These are phyloP conservation scores for Talaromyces atroroseus DNA, from an alignment of 2,329 filamentous ascomycete genomes.

Conservation along the genomic window DNA sequence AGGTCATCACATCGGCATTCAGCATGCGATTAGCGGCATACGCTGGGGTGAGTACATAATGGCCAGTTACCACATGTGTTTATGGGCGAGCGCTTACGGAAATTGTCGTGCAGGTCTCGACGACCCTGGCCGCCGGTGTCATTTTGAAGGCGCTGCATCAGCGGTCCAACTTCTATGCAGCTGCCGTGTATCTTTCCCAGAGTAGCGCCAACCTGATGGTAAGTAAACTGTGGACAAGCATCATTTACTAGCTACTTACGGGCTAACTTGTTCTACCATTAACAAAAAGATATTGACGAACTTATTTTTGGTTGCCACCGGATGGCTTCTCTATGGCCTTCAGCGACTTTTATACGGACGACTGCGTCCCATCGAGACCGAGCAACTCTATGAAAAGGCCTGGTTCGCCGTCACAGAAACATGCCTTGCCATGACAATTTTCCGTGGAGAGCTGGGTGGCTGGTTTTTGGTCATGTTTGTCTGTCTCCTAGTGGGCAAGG, in stretches of 20 bases:
- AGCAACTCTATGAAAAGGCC: constrained; percentile 93
- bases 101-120: constrained; percentile 59
- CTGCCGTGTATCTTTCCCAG: constrained; percentile 92
- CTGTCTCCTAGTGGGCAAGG: constrained; percentile 82
- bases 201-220: constrained; percentile 94
- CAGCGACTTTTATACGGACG: constrained; percentile 87
- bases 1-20: constrained; percentile 15
- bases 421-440: constrained; percentile 95
- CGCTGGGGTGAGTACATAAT: constrained; percentile 42
- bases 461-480: constrained; percentile 98
- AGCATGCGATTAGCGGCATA: constrained; percentile 48
- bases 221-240: constrained; percentile 46
- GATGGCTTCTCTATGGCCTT: constrained; percentile 75
- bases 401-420: constrained; percentile 99
- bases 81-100: constrained; percentile 13
- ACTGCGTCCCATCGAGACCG: constrained; percentile 87
- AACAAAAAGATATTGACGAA: constrained; percentile 74
- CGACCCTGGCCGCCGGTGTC: constrained; percentile 75
- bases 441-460: constrained; percentile 86
- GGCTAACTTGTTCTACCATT: background rate
- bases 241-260: background rate
- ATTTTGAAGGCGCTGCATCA: constrained; percentile 89
- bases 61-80: constrained; percentile 1
- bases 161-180: constrained; percentile 96
- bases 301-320: constrained; percentile 74